These are phyloP conservation scores for Macrophomina phaseolina DNA, from an alignment of 2,329 filamentous ascomycete species.

Conservation along the genomic window DNA sequence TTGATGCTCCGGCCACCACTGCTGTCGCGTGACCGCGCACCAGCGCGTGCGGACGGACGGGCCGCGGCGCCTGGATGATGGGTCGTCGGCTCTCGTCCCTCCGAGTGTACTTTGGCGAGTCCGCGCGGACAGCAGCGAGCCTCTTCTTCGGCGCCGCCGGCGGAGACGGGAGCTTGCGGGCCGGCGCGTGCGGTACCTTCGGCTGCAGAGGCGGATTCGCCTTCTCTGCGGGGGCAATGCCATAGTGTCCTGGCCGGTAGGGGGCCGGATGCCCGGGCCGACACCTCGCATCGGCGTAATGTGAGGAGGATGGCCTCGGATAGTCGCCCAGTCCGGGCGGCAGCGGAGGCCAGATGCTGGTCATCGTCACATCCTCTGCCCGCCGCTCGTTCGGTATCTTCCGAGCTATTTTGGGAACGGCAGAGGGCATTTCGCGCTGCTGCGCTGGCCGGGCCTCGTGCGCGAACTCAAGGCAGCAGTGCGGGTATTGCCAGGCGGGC, in stretches of 20 bases:
- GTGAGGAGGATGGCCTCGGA: neutral
- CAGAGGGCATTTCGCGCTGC: neutral
- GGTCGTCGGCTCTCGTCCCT: neutral
- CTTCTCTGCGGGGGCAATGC: neutral
- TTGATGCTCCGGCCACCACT: neutral
- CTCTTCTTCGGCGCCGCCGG: neutral
- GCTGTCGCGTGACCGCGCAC: neutral
- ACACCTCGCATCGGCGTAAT: neutral
- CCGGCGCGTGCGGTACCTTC: neutral
- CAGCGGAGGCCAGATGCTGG: neutral
- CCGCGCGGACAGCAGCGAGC: neutral
- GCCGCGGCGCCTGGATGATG: neutral
- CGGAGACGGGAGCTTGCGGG: neutral
- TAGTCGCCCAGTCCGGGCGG: neutral
- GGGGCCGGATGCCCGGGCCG: conserved; percentile 1
- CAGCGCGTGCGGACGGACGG: neutral
- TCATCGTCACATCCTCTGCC: neutral
- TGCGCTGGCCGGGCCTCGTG: too few species aligned
- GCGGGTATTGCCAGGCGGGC: too few species aligned
- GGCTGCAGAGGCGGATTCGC: neutral
- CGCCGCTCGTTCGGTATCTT: neutral
- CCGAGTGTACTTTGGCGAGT: neutral
- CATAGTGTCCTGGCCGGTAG: neutral
- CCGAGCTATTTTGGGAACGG: neutral
- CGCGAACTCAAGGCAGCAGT: too few species aligned